Conservation (phyloP, 441 rosid genomes). For the Theobroma grandiflorum region DNA sequence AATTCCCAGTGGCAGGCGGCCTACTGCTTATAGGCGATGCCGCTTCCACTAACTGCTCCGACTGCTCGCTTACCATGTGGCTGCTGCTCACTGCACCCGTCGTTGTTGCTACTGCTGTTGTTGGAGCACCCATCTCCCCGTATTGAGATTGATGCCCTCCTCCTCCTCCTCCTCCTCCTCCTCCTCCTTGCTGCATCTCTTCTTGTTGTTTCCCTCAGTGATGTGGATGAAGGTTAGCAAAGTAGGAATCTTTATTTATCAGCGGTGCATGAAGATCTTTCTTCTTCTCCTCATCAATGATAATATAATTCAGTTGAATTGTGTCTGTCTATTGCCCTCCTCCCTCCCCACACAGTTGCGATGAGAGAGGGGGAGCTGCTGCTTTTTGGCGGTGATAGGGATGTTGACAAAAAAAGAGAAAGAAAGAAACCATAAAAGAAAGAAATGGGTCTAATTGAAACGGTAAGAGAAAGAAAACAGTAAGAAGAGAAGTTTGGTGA, state of each 20-base stretch:
- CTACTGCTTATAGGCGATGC: constrained; percentile 91
- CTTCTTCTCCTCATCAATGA: constrained; percentile 24
- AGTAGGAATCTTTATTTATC: background rate
- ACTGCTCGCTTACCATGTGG: constrained; percentile 28
- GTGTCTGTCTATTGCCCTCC: background rate
- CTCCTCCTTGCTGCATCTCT: constrained; percentile 71
- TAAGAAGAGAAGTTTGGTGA: constrained; percentile 20
- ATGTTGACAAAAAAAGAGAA: background rate
- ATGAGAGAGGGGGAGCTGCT: constrained; percentile 21
- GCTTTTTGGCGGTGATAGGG: background rate
- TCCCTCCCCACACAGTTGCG: constrained; percentile 5
- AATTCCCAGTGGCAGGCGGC: constrained; percentile 63
- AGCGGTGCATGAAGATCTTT: constrained; percentile 17
- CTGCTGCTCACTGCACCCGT: constrained; percentile 19
- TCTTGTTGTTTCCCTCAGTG: background rate
- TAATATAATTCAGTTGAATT: background rate
- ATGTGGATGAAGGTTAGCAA: background rate
- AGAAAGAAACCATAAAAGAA: background rate
- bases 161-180: constrained; percentile 36
- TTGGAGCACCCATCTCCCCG: constrained; percentile 31
- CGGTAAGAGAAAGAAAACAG: constrained; percentile 11
- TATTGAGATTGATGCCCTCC: constrained; percentile 39
- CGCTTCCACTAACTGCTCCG: constrained; percentile 59
- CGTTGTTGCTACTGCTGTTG: constrained; percentile 8
- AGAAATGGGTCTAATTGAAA: constrained; percentile 14